These are phyloP conservation scores for Aspergillus quadrilineatus DNA, from an alignment of 2,329 filamentous ascomycete genomes.

Conservation along the genomic window DNA sequence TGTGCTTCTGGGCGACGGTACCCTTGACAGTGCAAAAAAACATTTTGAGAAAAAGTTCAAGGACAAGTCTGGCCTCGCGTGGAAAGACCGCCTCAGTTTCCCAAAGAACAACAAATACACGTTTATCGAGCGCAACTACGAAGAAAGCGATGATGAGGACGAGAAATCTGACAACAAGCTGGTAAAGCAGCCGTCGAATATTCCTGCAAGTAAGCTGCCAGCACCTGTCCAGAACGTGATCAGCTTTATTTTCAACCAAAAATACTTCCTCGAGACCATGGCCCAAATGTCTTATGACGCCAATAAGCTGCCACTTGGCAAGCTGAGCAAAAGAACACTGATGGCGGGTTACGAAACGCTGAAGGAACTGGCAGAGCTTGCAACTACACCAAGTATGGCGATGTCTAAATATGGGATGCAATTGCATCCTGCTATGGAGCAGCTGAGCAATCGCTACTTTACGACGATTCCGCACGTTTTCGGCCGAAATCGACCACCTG, in stretches of 20 bases:
- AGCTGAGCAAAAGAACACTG: slow-evolving; percentile 77
- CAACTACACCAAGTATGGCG: slow-evolving; percentile 56
- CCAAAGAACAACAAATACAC: slow-evolving; percentile 66
- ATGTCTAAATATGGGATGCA: slow-evolving; percentile 43
- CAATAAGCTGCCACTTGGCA: slow-evolving; percentile 77
- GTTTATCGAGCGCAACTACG: slow-evolving; percentile 77
- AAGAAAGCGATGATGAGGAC: slow-evolving; percentile 55
- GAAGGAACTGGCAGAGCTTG: slow-evolving; percentile 69
- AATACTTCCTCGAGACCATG: slow-evolving; percentile 63
- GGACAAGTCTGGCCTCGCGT: slow-evolving; percentile 54
- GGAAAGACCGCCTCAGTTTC: slow-evolving; percentile 46
- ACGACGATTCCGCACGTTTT: slow-evolving; percentile 79
- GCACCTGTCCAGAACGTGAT: slow-evolving; percentile 66
- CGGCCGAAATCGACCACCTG: slow-evolving; percentile 68
- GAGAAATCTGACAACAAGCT: slow-evolving; percentile 32
- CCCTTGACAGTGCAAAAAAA: slow-evolving; percentile 40
- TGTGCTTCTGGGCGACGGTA: slow-evolving; percentile 41
- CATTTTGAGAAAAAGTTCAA: slow-evolving; percentile 59
- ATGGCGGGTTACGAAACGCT: slow-evolving; percentile 71
- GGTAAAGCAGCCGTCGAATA: slow-evolving; percentile 35
- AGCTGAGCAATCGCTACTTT: slow-evolving; percentile 76
- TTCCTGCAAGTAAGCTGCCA: slow-evolving; percentile 58
- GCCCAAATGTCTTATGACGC: slow-evolving; percentile 46
- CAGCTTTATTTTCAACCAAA: slow-evolving; percentile 77
- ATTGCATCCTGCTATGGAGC: slow-evolving; percentile 51